phyloP scores from a whole-genome alignment of 192 early-diverging fungal species.

The Coemansia sp. region DNA sequence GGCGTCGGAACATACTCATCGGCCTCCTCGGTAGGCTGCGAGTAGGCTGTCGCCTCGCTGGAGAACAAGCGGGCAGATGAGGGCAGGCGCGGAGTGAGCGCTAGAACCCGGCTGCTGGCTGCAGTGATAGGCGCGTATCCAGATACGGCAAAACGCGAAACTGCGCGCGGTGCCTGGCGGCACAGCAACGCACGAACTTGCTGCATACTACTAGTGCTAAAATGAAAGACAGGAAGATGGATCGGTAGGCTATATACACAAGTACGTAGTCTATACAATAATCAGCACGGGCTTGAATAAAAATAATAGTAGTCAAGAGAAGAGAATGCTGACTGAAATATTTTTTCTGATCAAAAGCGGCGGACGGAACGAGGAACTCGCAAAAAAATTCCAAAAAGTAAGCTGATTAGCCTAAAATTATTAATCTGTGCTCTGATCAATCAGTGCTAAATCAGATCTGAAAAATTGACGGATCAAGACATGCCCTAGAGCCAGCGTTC shows the following conservation, averaged over 20 bases:
- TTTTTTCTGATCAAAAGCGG: neutral
- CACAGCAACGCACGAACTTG: conserved; percentile 14
- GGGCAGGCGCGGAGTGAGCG: neutral
- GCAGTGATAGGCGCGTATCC: neutral
- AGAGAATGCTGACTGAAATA: neutral
- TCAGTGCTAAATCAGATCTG: neutral
- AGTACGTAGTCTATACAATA: neutral
- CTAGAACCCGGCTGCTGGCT: conserved; percentile 7
- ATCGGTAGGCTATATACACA: conserved; percentile 5
- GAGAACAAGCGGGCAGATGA: conserved; percentile 14
- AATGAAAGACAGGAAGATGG: neutral
- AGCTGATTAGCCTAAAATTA: neutral
- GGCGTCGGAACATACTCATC: conserved; percentile 51
- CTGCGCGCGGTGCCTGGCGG: conserved; percentile 18
- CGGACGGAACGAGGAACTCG: neutral
- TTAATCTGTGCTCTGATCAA: neutral
- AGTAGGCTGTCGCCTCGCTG: conserved; percentile 27
- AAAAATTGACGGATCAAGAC: no score
- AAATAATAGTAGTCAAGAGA: neutral
- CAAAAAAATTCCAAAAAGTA: neutral
- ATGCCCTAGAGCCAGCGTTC: no score
- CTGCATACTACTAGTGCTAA: conserved; percentile 19
- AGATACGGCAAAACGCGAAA: conserved; percentile 14
- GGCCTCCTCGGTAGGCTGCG: neutral
- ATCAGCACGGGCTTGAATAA: neutral